These are phyloP conservation scores for Melastoma malabathricum DNA, from an alignment of 345 rosid species.

Conservation along the genomic window DNA sequence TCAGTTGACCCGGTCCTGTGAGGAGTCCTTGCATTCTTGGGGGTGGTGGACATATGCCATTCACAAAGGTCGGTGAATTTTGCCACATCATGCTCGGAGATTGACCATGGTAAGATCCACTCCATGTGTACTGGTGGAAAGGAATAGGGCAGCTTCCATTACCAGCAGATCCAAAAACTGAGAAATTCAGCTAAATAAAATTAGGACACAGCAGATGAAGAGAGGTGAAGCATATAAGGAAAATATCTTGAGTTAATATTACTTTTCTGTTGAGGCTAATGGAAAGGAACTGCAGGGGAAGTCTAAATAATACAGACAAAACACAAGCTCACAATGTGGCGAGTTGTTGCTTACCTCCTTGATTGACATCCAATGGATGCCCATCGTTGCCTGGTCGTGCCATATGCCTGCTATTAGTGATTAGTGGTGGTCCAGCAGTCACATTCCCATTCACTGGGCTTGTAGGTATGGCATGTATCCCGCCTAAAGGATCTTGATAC, in stretches of 20 bases:
- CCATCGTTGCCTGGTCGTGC: conserved; percentile 36
- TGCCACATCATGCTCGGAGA: conserved; percentile 47
- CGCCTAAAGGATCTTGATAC: conserved; percentile 42
- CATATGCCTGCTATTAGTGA: conserved; percentile 35
- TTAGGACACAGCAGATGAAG: background rate
- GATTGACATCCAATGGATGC: conserved; percentile 8
- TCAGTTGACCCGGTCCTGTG: conserved; percentile 24
- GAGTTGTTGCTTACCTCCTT: conserved; percentile 6
- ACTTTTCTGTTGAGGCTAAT: background rate
- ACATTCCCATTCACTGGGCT: conserved; percentile 29
- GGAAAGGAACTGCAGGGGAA: no score
- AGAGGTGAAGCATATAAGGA: conserved; percentile 4
- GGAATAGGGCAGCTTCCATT: conserved; percentile 24
- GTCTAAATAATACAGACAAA: background rate
- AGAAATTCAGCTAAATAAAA: background rate
- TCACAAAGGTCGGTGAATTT: conserved; percentile 35
- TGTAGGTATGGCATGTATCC: conserved; percentile 37
- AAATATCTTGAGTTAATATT: background rate
- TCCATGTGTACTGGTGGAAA: conserved; percentile 31
- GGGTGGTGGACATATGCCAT: conserved; percentile 25
- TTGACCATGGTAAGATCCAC: conserved; percentile 24
- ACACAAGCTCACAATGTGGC: background rate
- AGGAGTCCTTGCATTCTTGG: conserved; percentile 29
- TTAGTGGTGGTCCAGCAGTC: conserved; percentile 34
- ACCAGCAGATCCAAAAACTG: conserved; percentile 33